phyloP scores from a whole-genome alignment of 495 filamentous ascomycete genomes.

The Trichoderma parareesei region DNA sequence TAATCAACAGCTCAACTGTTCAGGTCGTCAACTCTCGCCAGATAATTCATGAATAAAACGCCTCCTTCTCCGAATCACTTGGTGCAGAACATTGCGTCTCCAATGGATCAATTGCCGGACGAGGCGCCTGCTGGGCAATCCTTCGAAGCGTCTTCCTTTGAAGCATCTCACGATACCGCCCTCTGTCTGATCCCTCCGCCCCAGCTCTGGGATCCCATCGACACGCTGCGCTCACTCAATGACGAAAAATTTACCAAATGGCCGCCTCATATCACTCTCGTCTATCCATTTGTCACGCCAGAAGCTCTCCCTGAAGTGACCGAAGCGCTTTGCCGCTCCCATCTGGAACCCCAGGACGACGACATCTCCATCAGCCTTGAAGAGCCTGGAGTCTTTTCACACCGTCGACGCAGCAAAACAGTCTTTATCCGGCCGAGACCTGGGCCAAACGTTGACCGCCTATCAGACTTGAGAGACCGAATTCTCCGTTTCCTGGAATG shows the following conservation, averaged over 20 bases:
- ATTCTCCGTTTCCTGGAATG: neutral
- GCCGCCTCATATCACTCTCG: slow-evolving; percentile 53
- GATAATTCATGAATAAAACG: neutral
- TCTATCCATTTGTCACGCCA: slow-evolving; percentile 49
- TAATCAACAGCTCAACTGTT: too few relatives aligned
- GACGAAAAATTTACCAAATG: slow-evolving; percentile 49
- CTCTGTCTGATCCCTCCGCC: slow-evolving; percentile 42
- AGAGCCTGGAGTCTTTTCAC: slow-evolving; percentile 31
- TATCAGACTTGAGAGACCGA: neutral
- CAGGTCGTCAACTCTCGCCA: neutral
- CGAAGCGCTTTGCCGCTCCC: slow-evolving; percentile 11
- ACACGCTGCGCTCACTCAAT: slow-evolving; percentile 43
- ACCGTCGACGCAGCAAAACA: slow-evolving; percentile 31
- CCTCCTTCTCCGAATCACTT: neutral
- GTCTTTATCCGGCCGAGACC: slow-evolving; percentile 27
- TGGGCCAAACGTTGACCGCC: neutral
- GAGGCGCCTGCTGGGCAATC: neutral
- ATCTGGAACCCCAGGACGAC: slow-evolving; percentile 15
- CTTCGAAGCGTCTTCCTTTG: neutral
- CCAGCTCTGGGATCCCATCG: slow-evolving; percentile 30
- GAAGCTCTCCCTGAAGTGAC: slow-evolving; percentile 14
- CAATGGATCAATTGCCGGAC: neutral
- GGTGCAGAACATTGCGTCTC: neutral
- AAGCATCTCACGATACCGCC: slow-evolving; percentile 31
- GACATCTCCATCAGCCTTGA: slow-evolving; percentile 16